phyloP scores from a whole-genome alignment of 2,329 filamentous ascomycete genomes.

The Zymoseptoria passerinii region DNA sequence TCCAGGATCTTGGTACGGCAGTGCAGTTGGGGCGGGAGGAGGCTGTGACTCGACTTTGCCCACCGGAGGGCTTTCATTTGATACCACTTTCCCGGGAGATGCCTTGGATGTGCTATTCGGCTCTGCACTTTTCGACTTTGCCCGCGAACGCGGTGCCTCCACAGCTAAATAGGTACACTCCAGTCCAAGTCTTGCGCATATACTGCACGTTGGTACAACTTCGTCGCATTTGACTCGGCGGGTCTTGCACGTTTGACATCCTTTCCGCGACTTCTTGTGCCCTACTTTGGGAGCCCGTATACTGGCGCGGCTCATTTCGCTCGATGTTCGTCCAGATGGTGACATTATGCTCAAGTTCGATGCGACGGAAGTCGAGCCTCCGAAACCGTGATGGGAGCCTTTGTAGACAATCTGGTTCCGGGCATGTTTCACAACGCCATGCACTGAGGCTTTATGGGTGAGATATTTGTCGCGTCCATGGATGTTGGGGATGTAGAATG shows the following conservation, averaged over 20 bases:
- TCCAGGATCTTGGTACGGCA: conserved; percentile 4
- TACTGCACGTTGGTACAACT: conserved; percentile 40
- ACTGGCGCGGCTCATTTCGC: conserved; percentile 8
- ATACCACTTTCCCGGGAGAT: conserved; percentile 12
- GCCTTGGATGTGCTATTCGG: conserved; percentile 4
- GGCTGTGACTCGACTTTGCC: background rate
- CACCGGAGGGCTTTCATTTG: conserved; percentile 11
- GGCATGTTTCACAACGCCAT: background rate
- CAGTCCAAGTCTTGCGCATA: conserved; percentile 42
- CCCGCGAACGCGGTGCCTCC: conserved; percentile 12
- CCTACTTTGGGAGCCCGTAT: conserved; percentile 20
- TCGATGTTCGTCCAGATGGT: background rate
- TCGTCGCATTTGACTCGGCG: conserved; percentile 52
- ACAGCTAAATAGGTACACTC: conserved; percentile 38
- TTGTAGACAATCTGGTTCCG: background rate
- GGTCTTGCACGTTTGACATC: conserved; percentile 50
- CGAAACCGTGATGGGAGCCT: background rate
- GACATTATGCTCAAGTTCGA: background rate
- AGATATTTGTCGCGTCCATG: background rate
- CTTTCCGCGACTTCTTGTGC: conserved; percentile 47
- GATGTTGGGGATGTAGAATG: background rate
- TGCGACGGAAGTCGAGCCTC: background rate
- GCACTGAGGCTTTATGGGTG: background rate
- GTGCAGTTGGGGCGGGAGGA: background rate
- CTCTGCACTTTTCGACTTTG: conserved; percentile 11